Conservation (phyloP, 2,329 filamentous ascomycete genomes). For the Falciphora oryzae region DNA sequence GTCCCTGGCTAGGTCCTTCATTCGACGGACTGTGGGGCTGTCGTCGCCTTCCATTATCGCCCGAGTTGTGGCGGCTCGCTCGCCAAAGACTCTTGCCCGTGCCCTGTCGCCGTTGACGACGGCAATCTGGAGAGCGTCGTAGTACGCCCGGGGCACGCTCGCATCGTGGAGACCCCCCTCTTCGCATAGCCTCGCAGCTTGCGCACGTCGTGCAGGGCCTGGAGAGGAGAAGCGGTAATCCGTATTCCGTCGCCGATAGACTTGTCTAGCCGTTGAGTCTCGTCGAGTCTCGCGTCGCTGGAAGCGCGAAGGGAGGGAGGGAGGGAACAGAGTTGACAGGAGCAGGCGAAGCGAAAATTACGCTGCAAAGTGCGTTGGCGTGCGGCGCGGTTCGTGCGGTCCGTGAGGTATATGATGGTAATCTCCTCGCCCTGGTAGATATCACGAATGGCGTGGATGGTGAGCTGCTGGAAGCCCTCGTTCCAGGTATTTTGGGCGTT, state of each 20-base stretch:
- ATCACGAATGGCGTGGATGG: conserved; percentile 19
- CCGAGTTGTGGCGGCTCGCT: neutral
- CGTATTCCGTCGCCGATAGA: neutral
- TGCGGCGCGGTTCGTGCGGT: conserved; percentile 1
- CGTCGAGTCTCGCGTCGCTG: conserved; percentile 1
- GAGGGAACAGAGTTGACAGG: conserved; percentile 1
- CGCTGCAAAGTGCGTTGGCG: conserved; percentile 1
- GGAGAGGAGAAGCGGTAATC: conserved; percentile 1
- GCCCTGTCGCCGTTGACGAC: neutral
- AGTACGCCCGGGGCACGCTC: conserved; percentile 2
- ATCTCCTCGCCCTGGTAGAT: conserved; percentile 22
- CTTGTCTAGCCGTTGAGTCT: neutral
- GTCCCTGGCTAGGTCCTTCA: neutral
- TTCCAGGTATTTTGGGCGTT: conserved; percentile 23
- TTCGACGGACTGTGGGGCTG: neutral
- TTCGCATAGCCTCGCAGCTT: neutral
- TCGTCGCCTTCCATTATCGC: conserved; percentile 2
- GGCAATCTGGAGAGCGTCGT: conserved; percentile 1
- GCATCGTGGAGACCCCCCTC: neutral
- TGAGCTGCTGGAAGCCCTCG: conserved; percentile 15
- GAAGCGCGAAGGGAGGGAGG: neutral
- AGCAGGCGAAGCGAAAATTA: conserved; percentile 3
- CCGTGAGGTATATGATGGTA: conserved; percentile 18
- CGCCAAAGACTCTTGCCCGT: neutral
- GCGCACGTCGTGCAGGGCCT: conserved; percentile 1